Evolutionary conservation across 2,329 filamentous ascomycete genomes (phyloP).

Genomic region (Pseudogymnoascus sp.): DNA sequence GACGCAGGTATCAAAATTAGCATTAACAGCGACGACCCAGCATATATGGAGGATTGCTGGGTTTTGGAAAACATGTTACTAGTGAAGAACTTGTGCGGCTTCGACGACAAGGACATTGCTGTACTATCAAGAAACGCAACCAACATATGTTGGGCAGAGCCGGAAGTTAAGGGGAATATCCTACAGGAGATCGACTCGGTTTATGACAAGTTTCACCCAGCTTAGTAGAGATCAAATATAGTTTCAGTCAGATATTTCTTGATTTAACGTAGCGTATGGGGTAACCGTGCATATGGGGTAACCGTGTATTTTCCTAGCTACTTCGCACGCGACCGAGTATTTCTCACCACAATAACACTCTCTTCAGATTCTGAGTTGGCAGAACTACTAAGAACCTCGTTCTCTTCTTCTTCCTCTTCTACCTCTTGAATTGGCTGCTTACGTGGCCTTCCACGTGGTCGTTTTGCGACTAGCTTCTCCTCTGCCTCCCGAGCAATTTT

Average conservation of each 20-base stretch:
- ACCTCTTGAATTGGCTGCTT: not conserved
- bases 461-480: not conserved
- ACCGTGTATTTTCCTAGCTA: not conserved
- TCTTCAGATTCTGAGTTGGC: not conserved
- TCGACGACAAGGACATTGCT: conserved; percentile 38
- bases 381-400: not conserved
- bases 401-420: not conserved
- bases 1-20: conserved; percentile 37
- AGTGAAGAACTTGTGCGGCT: conserved; percentile 34
- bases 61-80: conserved; percentile 41
- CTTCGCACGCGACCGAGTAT: not conserved
- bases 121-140: conserved; percentile 36
- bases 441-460: not conserved
- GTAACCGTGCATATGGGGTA: not conserved
- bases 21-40: conserved; percentile 40
- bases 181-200: conserved; percentile 22
- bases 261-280: not conserved
- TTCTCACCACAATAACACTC: not conserved
- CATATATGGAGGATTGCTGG: conserved; percentile 44
- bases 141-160: conserved; percentile 41
- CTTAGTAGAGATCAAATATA: not conserved
- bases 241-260: not conserved
- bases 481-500: not conserved
- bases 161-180: conserved; percentile 30
- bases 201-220: conserved; percentile 1